These are phyloP conservation scores for Tulasnella sp. DNA, from an alignment of 768 basidiomycete species.

Conservation along the genomic window DNA sequence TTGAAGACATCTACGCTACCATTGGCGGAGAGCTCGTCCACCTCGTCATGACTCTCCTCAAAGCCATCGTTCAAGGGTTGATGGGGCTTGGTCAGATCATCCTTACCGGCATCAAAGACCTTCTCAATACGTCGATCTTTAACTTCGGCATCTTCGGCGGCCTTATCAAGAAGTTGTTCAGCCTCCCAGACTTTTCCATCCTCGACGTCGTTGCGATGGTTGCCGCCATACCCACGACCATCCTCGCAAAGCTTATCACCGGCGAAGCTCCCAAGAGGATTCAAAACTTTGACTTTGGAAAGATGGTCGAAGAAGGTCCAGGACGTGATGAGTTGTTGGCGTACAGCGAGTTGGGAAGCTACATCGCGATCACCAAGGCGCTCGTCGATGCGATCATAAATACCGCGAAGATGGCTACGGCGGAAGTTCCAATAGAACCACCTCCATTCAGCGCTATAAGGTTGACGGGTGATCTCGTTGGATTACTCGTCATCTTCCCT, in stretches of 20 bases:
- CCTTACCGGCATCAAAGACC: neutral
- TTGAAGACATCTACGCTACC: no score
- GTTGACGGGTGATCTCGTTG: neutral
- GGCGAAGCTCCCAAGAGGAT: neutral
- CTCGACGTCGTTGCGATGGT: slow-evolving; percentile 12
- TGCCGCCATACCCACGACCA: slow-evolving; percentile 4
- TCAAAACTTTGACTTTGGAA: neutral
- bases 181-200: neutral
- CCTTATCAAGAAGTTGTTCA: neutral
- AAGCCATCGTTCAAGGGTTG: neutral
- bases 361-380: neutral
- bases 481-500: neutral
- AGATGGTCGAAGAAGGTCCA: neutral
- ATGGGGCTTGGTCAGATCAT: neutral
- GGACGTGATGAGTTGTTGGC: neutral
- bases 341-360: neutral
- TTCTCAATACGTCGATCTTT: slow-evolving; percentile 12
- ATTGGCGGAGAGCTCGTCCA: neutral
- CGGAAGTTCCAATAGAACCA: neutral
- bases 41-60: neutral
- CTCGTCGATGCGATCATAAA: neutral
- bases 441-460: neutral
- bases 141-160: slow-evolving; percentile 19
- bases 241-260: slow-evolving; percentile 18
- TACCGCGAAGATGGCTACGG: neutral